phyloP scores from a whole-genome alignment of 768 basidiomycete genomes.

The Rhizopogon sp. region DNA sequence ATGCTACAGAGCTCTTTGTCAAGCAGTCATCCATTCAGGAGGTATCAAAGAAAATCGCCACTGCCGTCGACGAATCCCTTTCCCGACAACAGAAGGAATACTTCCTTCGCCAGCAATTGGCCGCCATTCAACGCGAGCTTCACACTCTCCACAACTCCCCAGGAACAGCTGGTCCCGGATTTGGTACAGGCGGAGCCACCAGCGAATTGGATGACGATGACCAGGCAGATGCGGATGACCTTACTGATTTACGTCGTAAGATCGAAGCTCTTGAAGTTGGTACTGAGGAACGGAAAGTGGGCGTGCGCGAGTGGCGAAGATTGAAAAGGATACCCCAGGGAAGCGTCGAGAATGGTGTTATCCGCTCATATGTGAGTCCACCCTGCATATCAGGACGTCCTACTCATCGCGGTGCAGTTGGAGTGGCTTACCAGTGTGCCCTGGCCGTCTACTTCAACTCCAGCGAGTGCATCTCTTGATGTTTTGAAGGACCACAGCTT shows the following conservation, averaged over 20 bases:
- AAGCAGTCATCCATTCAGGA: constrained; percentile 78
- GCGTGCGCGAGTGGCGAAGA: constrained; percentile 77
- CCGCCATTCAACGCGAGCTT: constrained; percentile 76
- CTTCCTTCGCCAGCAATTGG: constrained; percentile 78
- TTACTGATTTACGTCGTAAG: constrained; percentile 64
- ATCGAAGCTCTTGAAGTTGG: constrained; percentile 72
- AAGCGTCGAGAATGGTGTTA: constrained; percentile 87
- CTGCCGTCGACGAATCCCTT: constrained; percentile 77
- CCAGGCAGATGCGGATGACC: constrained; percentile 74
- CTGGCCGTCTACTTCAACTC: constrained; percentile 52
- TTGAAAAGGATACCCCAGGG: constrained; percentile 85
- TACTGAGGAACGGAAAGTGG: constrained; percentile 79
- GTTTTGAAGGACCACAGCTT: constrained; percentile 51
- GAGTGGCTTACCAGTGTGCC: constrained; percentile 88
- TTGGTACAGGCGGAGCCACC: constrained; percentile 18
- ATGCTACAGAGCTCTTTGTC: constrained; percentile 64
- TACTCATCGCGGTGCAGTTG: constrained; percentile 40
- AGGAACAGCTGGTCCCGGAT: constrained; percentile 12
- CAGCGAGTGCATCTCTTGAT: constrained; percentile 22
- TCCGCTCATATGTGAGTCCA: constrained; percentile 68
- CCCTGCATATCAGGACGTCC: background rate
- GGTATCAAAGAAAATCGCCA: constrained; percentile 75
- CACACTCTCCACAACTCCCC: constrained; percentile 41
- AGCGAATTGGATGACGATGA: constrained; percentile 74
- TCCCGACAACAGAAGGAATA: constrained; percentile 87